Evolutionary conservation across 2,329 filamentous ascomycete genomes (phyloP).

Genomic region (Arachnomyces sp.): DNA sequence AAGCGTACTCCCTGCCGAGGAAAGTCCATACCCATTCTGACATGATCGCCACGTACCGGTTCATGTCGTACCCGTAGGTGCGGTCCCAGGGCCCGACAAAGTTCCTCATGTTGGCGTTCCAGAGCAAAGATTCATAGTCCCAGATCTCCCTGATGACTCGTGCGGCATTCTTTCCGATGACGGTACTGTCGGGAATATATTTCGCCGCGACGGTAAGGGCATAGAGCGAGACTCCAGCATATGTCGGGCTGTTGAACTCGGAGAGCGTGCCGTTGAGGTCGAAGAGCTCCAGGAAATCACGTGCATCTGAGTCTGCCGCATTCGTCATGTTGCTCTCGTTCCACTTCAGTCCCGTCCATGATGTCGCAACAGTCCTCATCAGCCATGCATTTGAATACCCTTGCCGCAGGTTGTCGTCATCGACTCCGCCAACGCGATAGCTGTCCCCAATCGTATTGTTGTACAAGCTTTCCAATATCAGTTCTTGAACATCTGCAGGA

Average conservation of each 20-base stretch:
- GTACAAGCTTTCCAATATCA: conserved; percentile 48
- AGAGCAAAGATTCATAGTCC: conserved; percentile 46
- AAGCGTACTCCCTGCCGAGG: conserved; percentile 16
- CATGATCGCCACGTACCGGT: conserved; percentile 52
- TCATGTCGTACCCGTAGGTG: conserved; percentile 58
- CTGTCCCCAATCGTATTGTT: conserved; percentile 53
- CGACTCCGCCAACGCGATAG: conserved; percentile 54
- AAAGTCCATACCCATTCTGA: conserved; percentile 53
- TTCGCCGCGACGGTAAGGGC: conserved; percentile 54
- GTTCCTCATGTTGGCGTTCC: conserved; percentile 53
- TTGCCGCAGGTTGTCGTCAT: conserved; percentile 56
- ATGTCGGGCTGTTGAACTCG: conserved; percentile 58
- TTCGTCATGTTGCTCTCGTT: conserved; percentile 53
- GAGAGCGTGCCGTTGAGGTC: conserved; percentile 49
- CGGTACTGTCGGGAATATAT: conserved; percentile 48
- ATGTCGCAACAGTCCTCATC: conserved; percentile 56
- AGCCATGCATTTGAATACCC: conserved; percentile 55
- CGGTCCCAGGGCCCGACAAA: conserved; percentile 60
- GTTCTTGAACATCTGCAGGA: conserved; percentile 27
- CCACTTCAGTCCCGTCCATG: conserved; percentile 50
- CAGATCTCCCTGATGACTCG: conserved; percentile 49
- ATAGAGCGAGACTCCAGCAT: conserved; percentile 55
- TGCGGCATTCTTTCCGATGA: conserved; percentile 47
- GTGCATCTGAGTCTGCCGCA: conserved; percentile 50
- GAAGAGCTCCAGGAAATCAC: conserved; percentile 52